Evolutionary conservation across 2,329 filamentous ascomycete genomes (phyloP).

Genomic region (Cryphonectria naterciae): DNA sequence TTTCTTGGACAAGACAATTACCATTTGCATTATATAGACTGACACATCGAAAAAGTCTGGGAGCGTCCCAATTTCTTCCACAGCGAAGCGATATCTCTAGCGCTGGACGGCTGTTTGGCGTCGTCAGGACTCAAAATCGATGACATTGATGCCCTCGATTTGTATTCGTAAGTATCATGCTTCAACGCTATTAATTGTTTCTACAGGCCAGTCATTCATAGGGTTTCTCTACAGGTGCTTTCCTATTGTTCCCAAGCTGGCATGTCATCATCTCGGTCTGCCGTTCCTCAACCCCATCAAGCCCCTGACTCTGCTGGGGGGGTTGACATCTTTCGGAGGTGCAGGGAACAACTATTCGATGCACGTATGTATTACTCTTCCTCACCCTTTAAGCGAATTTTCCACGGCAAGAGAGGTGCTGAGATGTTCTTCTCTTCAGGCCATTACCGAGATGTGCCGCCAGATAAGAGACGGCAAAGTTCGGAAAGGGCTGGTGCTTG

Average conservation of each 20-base stretch:
- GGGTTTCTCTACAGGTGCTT: constrained; percentile 57
- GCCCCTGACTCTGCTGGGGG: constrained; percentile 65
- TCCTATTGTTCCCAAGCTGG: constrained; percentile 70
- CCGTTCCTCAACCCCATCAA: constrained; percentile 50
- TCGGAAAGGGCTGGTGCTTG: constrained; percentile 61
- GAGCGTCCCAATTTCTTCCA: constrained; percentile 60
- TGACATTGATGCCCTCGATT: constrained; percentile 64
- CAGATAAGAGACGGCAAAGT: constrained; percentile 51
- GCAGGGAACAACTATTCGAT: constrained; percentile 74
- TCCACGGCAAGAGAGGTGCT: not conserved
- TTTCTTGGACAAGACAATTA: not conserved
- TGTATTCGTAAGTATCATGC: constrained; percentile 57
- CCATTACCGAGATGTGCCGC: constrained; percentile 59
- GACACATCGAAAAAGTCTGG: constrained; percentile 55
- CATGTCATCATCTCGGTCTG: constrained; percentile 62
- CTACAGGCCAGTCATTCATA: not conserved
- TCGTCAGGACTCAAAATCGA: constrained; percentile 50
- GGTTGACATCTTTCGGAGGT: constrained; percentile 70
- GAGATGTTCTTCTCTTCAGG: constrained; percentile 35
- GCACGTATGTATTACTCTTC: constrained; percentile 51
- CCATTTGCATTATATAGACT: not conserved
- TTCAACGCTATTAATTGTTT: constrained; percentile 15
- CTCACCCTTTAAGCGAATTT: not conserved
- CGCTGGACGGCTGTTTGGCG: constrained; percentile 57
- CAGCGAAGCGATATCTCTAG: constrained; percentile 60